phyloP scores from a whole-genome alignment of 768 basidiomycete species.

The Pleurotus citrinopileatus region DNA sequence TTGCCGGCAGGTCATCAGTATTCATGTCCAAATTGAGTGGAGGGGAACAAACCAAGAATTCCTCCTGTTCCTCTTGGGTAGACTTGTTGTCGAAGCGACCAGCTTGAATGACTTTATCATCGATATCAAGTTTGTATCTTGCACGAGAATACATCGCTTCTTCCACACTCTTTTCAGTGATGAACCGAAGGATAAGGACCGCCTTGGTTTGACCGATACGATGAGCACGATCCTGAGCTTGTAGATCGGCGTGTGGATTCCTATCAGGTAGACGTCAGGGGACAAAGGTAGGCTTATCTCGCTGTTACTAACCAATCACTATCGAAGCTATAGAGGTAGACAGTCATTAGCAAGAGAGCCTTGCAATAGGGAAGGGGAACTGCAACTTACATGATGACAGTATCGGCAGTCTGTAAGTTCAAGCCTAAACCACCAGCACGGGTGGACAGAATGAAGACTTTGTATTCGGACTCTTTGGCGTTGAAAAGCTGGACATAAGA shows the following conservation, averaged over 20 bases:
- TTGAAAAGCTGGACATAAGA: constrained; percentile 86
- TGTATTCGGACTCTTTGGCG: constrained; percentile 81
- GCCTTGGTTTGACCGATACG: constrained; percentile 99
- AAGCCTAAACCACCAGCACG: constrained; percentile 91
- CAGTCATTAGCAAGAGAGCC: constrained; percentile 9
- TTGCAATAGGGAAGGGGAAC: background rate
- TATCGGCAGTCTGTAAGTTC: constrained; percentile 95
- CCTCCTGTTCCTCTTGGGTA: constrained; percentile 96
- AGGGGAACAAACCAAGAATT: constrained; percentile 70
- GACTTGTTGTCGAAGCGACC: constrained; percentile 99
- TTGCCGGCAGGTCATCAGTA: too few species aligned
- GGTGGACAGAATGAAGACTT: constrained; percentile 92
- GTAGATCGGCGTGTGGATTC: constrained; percentile 99
- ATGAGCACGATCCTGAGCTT: constrained; percentile 99
- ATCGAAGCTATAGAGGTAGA: constrained; percentile 55
- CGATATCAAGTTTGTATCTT: constrained; percentile 94
- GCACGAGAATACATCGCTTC: constrained; percentile 97
- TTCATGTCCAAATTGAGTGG: constrained; percentile 1
- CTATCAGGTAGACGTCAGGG: constrained; percentile 28
- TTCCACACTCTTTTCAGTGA: constrained; percentile 97
- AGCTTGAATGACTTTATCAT: constrained; percentile 98
- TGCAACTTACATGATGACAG: constrained; percentile 82
- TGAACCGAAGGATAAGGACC: constrained; percentile 93
- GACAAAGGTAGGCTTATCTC: background rate
- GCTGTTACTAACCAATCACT: constrained; percentile 55